Evolutionary conservation across 805 yeast genomes (phyloP).

Genomic region (Saccharomycopsis selenospora): DNA sequence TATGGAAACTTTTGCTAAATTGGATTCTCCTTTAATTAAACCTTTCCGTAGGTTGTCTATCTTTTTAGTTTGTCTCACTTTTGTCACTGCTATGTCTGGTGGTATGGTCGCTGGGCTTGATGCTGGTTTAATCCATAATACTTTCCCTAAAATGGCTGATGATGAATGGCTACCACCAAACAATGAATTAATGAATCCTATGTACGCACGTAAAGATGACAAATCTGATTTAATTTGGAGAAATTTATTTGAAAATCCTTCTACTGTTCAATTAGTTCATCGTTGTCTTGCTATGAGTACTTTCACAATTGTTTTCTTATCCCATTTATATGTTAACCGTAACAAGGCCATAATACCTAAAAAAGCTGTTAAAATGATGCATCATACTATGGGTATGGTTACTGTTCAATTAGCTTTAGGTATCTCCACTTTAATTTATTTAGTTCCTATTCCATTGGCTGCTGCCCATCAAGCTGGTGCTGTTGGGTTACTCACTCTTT

Average conservation of each 20-base stretch:
- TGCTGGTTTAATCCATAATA: constrained; percentile 93
- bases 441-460: constrained; percentile 90
- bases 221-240: constrained; percentile 80
- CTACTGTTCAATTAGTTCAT: constrained; percentile 90
- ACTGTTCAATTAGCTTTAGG: constrained; percentile 81
- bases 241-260: constrained; percentile 88
- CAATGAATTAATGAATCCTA: constrained; percentile 72
- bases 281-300: constrained; percentile 79
- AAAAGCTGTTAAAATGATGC: constrained; percentile 48
- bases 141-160: constrained; percentile 92
- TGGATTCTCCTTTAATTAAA: constrained; percentile 54
- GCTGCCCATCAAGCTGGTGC: constrained; percentile 98
- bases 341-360: constrained; percentile 52
- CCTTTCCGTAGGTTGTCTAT: constrained; percentile 49
- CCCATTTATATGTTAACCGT: constrained; percentile 61
- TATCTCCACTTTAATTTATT: constrained; percentile 71
- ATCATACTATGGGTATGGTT: constrained; percentile 74
- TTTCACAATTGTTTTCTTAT: constrained; percentile 58
- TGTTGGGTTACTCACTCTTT: constrained; percentile 72
- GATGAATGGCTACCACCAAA: constrained; percentile 57
- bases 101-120: constrained; percentile 98
- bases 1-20: constrained; percentile 43
- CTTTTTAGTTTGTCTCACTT: constrained; percentile 61
- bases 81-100: constrained; percentile 92
- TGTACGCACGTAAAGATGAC: constrained; percentile 60